Evolutionary conservation across 805 yeast genomes (phyloP), one percentile per base, ranked within the genome.

Genomic region (Zygoascus bituminiphila): DNA sequence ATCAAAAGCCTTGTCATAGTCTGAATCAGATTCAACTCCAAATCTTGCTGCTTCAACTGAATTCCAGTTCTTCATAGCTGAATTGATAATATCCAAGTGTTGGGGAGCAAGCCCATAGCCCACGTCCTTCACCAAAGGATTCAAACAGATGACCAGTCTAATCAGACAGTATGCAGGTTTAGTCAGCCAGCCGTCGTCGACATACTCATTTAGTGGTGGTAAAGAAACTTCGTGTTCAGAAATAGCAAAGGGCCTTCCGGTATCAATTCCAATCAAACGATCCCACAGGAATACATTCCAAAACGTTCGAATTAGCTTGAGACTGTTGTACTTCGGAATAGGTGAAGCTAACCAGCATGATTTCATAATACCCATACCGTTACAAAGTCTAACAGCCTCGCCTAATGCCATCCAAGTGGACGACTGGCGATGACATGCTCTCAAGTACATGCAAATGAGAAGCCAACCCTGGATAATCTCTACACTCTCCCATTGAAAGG

Each of bases 271-370:
- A 51, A 77, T 60, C 14, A 78, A 51, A 51, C 79, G 67, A 55
- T 80, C 86, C 64, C 76, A 65, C 1, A 76, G 69, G 54, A 72
- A 80, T 5, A 74, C 75, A 19, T 72, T 53, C 79, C 81, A 79
- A 57, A 76, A 80, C 1, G 79, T 70, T 44, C 82, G 65, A 54
- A 66, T 66, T 1, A 77, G 72, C 56, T 79, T 78, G 10, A 69
- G 49, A 17, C 55, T 58, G 52, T 77, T 81, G 57, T 53, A 69
- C 10, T 44, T 54, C 19, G 54, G 36, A 9, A 39, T 39, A 8
- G 26, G 20, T 8, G 17, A 12, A 19, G 42, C 19, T 5, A 15
- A 40, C 47, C 40, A 43, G 24, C 44, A 48, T 33, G 42, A 22
- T 64, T 65, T 51, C 48, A 68, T 66, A 31, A 74, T 50, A 5